Evolutionary conservation across 352 stramenopile genomes (phyloP).

Genomic region (Phytophthora crassamura): DNA sequence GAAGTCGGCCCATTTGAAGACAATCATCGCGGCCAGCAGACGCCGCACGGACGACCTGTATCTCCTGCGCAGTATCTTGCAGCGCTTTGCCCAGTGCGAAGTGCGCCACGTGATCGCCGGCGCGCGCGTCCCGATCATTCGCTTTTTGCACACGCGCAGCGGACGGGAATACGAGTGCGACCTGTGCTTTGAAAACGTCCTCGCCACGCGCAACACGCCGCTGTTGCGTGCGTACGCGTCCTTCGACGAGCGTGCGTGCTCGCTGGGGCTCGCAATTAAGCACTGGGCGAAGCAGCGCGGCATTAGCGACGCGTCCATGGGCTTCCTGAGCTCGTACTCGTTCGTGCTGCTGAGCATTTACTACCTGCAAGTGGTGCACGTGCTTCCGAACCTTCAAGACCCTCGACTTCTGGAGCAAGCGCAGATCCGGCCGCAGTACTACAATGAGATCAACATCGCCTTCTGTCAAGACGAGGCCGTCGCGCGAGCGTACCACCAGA

Average conservation of each 20-base stretch:
- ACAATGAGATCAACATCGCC: constrained; percentile 74
- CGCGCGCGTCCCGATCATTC: constrained; percentile 84
- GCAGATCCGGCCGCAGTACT: constrained; percentile 37
- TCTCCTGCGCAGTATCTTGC: constrained; percentile 49
- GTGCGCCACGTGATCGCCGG: constrained; percentile 71
- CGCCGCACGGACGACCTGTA: constrained; percentile 60
- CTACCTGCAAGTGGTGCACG: constrained; percentile 92
- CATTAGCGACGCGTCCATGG: constrained; percentile 96
- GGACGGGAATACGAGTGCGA: constrained; percentile 70
- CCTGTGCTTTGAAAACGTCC: constrained; percentile 85
- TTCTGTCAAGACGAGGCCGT: constrained; percentile 65
- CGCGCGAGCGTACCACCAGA: constrained; percentile 50
- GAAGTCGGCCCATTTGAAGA: constrained; percentile 39
- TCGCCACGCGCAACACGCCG: constrained; percentile 82
- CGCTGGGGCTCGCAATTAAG: constrained; percentile 97
- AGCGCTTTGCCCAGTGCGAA: constrained; percentile 56
- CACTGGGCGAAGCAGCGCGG: constrained; percentile 97
- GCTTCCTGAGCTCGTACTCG: constrained; percentile 98
- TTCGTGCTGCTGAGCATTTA: constrained; percentile 98
- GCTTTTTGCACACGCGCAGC: constrained; percentile 64
- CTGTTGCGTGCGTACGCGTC: constrained; percentile 81
- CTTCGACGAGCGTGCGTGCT: constrained; percentile 79
- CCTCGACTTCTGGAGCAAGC: constrained; percentile 53
- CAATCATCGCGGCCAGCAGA: constrained; percentile 45
- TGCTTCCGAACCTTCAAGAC: constrained; percentile 97